Evolutionary conservation across 305 asterid genomes (phyloP).

Genomic region (Striga hermonthica): DNA sequence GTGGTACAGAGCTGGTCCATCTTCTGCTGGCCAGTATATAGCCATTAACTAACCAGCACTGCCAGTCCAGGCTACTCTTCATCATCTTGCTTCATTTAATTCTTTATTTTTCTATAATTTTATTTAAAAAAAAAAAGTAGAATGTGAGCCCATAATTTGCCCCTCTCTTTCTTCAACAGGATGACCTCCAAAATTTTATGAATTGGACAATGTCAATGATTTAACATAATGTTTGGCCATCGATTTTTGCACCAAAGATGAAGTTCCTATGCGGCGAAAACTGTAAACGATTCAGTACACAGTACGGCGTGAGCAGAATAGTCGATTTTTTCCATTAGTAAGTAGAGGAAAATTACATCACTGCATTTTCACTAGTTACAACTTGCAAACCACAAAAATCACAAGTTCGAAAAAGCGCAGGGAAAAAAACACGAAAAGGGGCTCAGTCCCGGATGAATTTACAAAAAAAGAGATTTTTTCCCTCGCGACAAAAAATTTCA

Average conservation of each 20-base stretch:
- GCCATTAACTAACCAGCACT: conserved; percentile 16
- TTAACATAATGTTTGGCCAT: background rate
- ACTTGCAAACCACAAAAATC: conserved; percentile 35
- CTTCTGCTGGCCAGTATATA: background rate
- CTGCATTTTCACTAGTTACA: conserved; percentile 37
- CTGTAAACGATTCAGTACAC: background rate
- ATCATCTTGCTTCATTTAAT: background rate
- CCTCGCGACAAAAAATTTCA: conserved; percentile 29
- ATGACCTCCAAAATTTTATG: background rate
- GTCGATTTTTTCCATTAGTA: conserved; percentile 24
- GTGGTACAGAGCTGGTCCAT: conserved; percentile 28
- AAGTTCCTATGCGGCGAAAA: background rate
- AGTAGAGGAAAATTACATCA: conserved; percentile 24
- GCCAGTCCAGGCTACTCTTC: conserved; percentile 1
- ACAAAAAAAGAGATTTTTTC: conserved; percentile 39
- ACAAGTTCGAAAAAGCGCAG: background rate
- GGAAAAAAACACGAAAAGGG: background rate
- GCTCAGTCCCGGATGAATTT: conserved; percentile 26
- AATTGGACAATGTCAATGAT: background rate
- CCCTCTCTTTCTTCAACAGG: background rate
- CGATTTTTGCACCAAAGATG: background rate
- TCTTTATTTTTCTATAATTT: background rate
- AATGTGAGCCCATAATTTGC: background rate
- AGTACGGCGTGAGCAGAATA: background rate
- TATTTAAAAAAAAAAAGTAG: background rate